Evolutionary conservation across 805 yeast species (phyloP), one percentile per base, ranked within the genome.

Genomic region (Metschnikowia matae): DNA sequence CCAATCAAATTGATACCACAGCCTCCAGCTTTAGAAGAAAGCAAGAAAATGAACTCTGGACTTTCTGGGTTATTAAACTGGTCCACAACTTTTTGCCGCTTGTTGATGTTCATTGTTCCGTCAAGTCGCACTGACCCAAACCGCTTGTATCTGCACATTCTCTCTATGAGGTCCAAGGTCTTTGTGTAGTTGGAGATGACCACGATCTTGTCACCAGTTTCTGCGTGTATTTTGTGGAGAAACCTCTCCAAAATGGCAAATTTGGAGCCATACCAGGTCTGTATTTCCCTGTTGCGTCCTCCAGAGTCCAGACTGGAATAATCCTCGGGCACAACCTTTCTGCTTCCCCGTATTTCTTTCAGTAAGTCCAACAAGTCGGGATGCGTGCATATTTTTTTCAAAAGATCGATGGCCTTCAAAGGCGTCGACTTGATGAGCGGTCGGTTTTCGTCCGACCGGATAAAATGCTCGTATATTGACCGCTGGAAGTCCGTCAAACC

Each of bases 1-100:
- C 99, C 99, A 61, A 94, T 92, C 60, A 94, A 78, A 65, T 94
- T 94, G 61, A 94, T 89, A 69, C 99, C 99, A 74, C 99, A 94
- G 1, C 99, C 99, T 60, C 99, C 99, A 1, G 99, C 99, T 67
- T 94, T 94, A 6, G 96, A 88, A 64, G 96, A 88, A 47, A 94
- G 73, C 52, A 94, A 73, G 60, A 94, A 94, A 2, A 94, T 83
- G 65, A 92, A 94, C 57, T 91, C 97, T 1, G 82, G 76, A 1
- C 90, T 87, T 41, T 87, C 86, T 1, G 97, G 97, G 60, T 94
- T 87, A 62, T 94, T 94, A 69, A 94, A 91, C 57, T 79, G 73
- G 66, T 92, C 98, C 17, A 94, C 99, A 32, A 92, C 73, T 59
- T 87, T 89, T 62, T 94, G 98, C 55, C 99, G 80, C 64, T 94